phyloP scores from a whole-genome alignment of 345 rosid species.

The Citrus medica region DNA sequence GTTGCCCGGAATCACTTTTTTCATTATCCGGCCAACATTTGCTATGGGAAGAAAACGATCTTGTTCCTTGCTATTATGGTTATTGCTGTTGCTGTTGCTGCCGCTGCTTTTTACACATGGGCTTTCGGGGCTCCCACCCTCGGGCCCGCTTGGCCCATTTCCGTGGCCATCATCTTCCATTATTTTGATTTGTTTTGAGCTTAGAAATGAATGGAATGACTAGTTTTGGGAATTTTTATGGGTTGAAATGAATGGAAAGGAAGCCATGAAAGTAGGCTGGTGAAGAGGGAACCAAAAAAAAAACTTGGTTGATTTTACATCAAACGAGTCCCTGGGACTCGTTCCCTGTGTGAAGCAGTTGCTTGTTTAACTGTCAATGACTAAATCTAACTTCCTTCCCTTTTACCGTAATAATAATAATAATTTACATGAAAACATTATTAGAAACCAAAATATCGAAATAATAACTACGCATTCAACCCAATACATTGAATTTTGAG shows the following conservation, averaged over 20 bases:
- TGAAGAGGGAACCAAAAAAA: conserved; percentile 22
- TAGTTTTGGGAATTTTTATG: not conserved
- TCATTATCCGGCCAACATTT: conserved; percentile 77
- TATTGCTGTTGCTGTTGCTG: conserved; percentile 12
- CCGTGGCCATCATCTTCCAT: conserved; percentile 65
- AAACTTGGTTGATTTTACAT: conserved; percentile 19
- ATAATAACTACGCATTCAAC: too few relatives aligned
- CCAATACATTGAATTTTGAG: too few relatives aligned
- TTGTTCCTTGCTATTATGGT: conserved; percentile 49
- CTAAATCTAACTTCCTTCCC: not conserved
- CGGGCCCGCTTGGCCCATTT: conserved; percentile 22
- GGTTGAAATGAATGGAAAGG: conserved; percentile 28
- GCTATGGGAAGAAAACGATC: conserved; percentile 72
- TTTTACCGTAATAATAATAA: too few relatives aligned
- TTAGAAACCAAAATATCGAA: too few relatives aligned
- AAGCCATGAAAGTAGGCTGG: conserved; percentile 40
- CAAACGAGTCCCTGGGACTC: conserved; percentile 30
- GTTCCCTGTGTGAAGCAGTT: conserved; percentile 22
- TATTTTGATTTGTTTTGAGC: not conserved
- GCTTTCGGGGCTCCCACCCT: conserved; percentile 47
- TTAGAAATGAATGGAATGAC: too few relatives aligned
- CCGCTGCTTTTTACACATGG: conserved; percentile 34
- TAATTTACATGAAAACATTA: too few relatives aligned
- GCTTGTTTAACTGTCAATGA: conserved; percentile 3
- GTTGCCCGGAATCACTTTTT: conserved; percentile 58